Percentiles rank a stretch among this genome's conserved stretches.
phyloP scores from a whole-genome alignment of 1,139 yeast genomes.

The Candida tropicalis region DNA sequence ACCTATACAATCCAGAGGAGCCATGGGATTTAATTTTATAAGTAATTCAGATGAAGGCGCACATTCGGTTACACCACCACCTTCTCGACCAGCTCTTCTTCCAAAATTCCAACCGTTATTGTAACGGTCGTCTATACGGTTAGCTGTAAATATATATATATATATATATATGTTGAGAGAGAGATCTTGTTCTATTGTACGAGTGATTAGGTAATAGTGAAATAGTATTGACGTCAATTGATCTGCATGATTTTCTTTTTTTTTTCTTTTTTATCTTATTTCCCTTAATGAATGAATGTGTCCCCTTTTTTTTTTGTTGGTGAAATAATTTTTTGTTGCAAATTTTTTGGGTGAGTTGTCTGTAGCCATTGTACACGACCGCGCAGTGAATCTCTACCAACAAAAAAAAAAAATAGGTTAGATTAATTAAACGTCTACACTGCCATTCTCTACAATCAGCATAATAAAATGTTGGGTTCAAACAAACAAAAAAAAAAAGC shows the following conservation, averaged over 20 bases:
- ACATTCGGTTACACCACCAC: conserved; percentile 25
- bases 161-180: background rate
- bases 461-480: conserved; percentile 1
- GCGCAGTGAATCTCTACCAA: background rate
- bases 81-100: conserved; percentile 31
- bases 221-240: conserved; percentile 13
- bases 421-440: too few relatives aligned
- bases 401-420: background rate
- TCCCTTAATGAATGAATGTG: too few relatives aligned
- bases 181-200: background rate
- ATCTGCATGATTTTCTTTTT: conserved; percentile 7
- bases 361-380: background rate
- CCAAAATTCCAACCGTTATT: conserved; percentile 44
- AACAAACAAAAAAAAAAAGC: background rate
- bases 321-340: conserved; percentile 1
- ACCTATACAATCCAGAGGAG: conserved; percentile 21
- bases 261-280: background rate
- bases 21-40: conserved; percentile 12
- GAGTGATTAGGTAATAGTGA: conserved; percentile 2
- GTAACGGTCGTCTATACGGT: too few relatives aligned
- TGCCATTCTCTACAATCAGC: too few relatives aligned
- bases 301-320: conserved; percentile 1
- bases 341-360: background rate
- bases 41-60: conserved; percentile 17
- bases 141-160: background rate